Conservation (phyloP, 257 asterid genomes). For the Perilla frutescens region DNA sequence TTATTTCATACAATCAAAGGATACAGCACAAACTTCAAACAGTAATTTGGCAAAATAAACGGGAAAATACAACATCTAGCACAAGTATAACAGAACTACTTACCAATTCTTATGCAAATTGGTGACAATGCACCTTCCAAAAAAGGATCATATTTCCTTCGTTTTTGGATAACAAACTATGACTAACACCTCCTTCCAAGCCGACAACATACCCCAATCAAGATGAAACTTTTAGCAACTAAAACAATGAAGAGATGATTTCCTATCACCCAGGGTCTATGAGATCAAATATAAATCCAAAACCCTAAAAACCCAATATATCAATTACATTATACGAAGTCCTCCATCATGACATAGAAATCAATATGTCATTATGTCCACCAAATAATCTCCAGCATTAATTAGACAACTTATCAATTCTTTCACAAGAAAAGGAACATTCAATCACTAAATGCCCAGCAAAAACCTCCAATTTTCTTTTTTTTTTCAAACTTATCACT, state of each 20-base stretch:
- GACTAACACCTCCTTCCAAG: neutral
- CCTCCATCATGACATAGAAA: neutral
- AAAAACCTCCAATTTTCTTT: neutral
- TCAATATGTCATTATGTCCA: neutral
- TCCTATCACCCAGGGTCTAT: neutral
- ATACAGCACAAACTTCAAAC: neutral
- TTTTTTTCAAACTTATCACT: slow-evolving; percentile 1
- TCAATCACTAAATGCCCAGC: slow-evolving; percentile 16
- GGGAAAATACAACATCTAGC: neutral
- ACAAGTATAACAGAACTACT: slow-evolving; percentile 4
- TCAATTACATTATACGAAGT: neutral
- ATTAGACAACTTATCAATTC: neutral
- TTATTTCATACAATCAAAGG: neutral
- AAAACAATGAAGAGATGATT: neutral
- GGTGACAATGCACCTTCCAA: neutral
- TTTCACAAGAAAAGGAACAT: neutral
- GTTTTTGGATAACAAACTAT: neutral
- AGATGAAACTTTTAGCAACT: neutral
- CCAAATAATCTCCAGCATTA: neutral
- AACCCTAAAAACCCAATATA: neutral
- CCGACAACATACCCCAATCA: neutral
- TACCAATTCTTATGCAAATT: neutral
- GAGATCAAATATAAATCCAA: slow-evolving; percentile 6
- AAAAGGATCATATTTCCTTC: neutral
- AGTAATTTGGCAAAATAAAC: neutral